Evolutionary conservation across 2,329 filamentous ascomycete species (phyloP).

Genomic region (Aspergillus texensis): DNA sequence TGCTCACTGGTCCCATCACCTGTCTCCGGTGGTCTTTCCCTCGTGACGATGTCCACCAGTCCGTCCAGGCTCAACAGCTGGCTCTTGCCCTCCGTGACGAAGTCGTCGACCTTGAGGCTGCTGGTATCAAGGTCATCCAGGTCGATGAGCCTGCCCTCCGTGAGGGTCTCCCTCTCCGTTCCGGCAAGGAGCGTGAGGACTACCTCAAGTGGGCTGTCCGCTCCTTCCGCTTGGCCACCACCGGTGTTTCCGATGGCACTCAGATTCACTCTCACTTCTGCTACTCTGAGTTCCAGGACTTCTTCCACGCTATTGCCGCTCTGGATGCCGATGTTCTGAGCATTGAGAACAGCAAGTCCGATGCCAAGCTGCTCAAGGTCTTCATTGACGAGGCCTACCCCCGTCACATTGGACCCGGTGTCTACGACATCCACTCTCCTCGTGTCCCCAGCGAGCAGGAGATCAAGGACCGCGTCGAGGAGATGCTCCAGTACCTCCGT

Average conservation of each 20-base stretch:
- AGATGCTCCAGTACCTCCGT: conserved; percentile 98
- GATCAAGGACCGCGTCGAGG: conserved; percentile 95
- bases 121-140: conserved; percentile 96
- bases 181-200: conserved; percentile 90
- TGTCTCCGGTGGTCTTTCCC: conserved; percentile 99
- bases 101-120: conserved; percentile 96
- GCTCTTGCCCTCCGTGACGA: conserved; percentile 97
- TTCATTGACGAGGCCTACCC: conserved; percentile 98
- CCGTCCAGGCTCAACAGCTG: conserved; percentile 97
- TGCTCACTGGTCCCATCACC: conserved; percentile 98
- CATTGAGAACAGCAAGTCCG: conserved; percentile 99
- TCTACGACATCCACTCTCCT: conserved; percentile 99
- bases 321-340: conserved; percentile 97
- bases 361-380: conserved; percentile 98
- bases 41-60: conserved; percentile 99
- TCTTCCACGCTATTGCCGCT: conserved; percentile 99
- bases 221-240: conserved; percentile 94
- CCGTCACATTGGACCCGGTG: conserved; percentile 97
- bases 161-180: conserved; percentile 96
- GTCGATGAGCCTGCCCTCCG: conserved; percentile 98
- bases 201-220: conserved; percentile 98
- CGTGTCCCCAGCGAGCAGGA: conserved; percentile 96
- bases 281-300: conserved; percentile 99
- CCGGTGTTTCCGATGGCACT: conserved; percentile 90
- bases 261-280: conserved; percentile 99